A percentile compares a stretch with the other conserved stretches of the same genome.
Evolutionary conservation across 2,329 filamentous ascomycete species (phyloP).

Genomic region (Thielaviopsis ethacetica): DNA sequence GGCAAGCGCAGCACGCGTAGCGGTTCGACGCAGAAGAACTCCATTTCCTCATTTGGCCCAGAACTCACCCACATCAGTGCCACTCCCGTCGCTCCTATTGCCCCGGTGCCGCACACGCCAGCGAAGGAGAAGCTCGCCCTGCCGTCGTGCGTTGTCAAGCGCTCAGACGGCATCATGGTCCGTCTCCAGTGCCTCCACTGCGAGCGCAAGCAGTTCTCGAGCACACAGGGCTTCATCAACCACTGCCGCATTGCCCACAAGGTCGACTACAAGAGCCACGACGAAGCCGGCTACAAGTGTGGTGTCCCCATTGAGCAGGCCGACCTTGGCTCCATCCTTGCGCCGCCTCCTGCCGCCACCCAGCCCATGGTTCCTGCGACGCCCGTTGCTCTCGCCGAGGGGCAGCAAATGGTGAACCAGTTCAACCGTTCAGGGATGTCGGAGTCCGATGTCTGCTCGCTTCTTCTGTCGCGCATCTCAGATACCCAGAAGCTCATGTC

Average conservation of each 20-base stretch:
- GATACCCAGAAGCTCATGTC: slow-evolving; percentile 11
- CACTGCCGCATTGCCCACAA: slow-evolving; percentile 94
- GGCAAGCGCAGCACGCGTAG: slow-evolving; percentile 35
- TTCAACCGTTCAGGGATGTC: slow-evolving; percentile 4
- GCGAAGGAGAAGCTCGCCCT: slow-evolving; percentile 62
- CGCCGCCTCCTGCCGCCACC: not conserved
- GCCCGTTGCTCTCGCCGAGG: not conserved
- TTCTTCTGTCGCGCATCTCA: slow-evolving; percentile 10
- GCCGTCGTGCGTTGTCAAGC: slow-evolving; percentile 61
- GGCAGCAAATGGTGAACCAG: not conserved
- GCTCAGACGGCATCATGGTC: slow-evolving; percentile 70
- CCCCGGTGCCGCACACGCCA: slow-evolving; percentile 33
- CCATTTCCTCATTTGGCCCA: slow-evolving; percentile 41
- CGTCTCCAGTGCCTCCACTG: slow-evolving; percentile 86
- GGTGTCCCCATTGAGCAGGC: slow-evolving; percentile 57
- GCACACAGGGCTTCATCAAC: slow-evolving; percentile 98
- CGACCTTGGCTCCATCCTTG: slow-evolving; percentile 3
- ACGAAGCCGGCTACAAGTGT: slow-evolving; percentile 77
- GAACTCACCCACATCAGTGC: slow-evolving; percentile 21
- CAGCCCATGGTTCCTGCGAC: not conserved
- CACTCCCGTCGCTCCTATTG: not conserved
- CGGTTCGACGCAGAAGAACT: slow-evolving; percentile 32
- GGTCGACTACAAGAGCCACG: slow-evolving; percentile 87
- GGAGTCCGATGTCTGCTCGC: slow-evolving; percentile 11
- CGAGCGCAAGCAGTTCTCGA: slow-evolving; percentile 79